A percentile compares a stretch with the other conserved stretches of the same genome.
phyloP scores from a whole-genome alignment of 805 yeast species.

The Myxozyma geophila region DNA sequence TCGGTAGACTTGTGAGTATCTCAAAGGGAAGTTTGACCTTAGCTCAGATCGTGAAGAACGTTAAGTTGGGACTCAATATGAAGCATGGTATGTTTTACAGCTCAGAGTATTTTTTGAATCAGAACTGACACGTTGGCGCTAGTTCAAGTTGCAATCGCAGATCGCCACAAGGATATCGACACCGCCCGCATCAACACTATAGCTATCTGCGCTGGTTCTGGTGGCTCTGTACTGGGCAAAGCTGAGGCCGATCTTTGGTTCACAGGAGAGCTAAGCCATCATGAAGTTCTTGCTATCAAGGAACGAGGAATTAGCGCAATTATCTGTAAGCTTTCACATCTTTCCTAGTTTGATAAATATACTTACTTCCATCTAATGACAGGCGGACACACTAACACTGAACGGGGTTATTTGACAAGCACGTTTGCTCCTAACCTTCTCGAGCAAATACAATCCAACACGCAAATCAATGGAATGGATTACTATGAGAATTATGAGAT shows the following conservation, averaged over 20 bases:
- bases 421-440: constrained; percentile 57
- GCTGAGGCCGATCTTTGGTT: constrained; percentile 69
- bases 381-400: constrained; percentile 85
- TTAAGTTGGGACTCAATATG: constrained; percentile 51
- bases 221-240: constrained; percentile 69
- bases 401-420: constrained; percentile 71
- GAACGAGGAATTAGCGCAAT: constrained; percentile 76
- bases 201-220: constrained; percentile 96
- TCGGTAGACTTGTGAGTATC: constrained; percentile 54
- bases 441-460: constrained; percentile 46
- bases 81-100: constrained; percentile 40
- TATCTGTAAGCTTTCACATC: constrained; percentile 50
- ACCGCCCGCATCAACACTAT: constrained; percentile 54
- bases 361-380: background rate
- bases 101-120: background rate
- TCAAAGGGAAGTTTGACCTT: constrained; percentile 51
- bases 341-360: background rate
- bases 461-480: background rate
- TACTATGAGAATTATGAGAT: constrained; percentile 30
- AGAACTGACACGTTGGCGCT: background rate
- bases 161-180: constrained; percentile 38
- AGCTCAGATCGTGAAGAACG: constrained; percentile 17
- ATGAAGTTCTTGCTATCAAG: constrained; percentile 73
- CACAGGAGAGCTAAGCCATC: constrained; percentile 96
- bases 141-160: constrained; percentile 64